Base-by-base conservation (phyloP, 306 rosid genomes). In the Hippophae rhamnoides region DNA sequence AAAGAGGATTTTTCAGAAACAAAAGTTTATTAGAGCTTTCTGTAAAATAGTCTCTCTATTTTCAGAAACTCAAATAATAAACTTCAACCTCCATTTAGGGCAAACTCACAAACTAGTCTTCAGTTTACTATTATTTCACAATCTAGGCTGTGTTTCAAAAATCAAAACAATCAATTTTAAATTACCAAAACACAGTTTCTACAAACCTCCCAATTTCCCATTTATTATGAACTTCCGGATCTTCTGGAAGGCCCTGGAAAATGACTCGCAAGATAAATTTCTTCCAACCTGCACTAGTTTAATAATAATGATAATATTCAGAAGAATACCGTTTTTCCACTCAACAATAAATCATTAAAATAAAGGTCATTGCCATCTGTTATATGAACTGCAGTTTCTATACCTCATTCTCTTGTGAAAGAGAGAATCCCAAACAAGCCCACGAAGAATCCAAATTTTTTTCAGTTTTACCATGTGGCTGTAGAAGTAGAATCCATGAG, bases 351-450 rank as follows among this genome's bases (percentile, higher is more conserved):
- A 57, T 51, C 57, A 43, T 7, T 48, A 63, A 47, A 56, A 61
- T 5, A 5, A 23, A 54, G 3, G 9, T 1, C 7, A 6, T 38
- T 10, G 40, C 3, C 40, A 44, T 5, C 41, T 52, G 41, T 62
- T 18, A 18, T 27, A 41, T 44, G 7, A 9, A 8, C 14, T 49
- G 41, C n/a, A 55, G 25, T 52, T 18, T 13, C 23, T 13, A 31
- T 70, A 63, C 81, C 77, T 76, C 74, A 6, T 76, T 76, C n/a
- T 76, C 81, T 62, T 71, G 81, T 9, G 81, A 66, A 23, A 76
- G 70, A 43, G 81, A 76, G 67, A 76, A 76, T 54, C 77, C 74
- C 47, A 71, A 76, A 63, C 66, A 54, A 11, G 77, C 61, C 76
- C 74, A 58, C 14, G 81, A 71, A 49, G 77, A 67, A 58, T 70